Evolutionary conservation across 257 asterid genomes (phyloP).

Genomic region (Jaltomata sinuosa): DNA sequence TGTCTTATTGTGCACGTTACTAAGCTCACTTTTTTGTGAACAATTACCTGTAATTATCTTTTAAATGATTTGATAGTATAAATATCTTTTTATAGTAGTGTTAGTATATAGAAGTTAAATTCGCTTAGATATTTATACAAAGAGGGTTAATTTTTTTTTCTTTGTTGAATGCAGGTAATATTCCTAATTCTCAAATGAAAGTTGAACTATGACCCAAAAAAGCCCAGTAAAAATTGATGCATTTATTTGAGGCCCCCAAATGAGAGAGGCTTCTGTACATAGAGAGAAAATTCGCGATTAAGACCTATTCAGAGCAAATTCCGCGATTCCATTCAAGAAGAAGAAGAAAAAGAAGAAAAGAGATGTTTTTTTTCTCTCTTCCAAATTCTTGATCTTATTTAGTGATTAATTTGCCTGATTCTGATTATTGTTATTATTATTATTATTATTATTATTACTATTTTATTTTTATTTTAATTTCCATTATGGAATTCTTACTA

Average conservation of each 20-base stretch:
- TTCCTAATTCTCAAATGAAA: constrained; percentile 47
- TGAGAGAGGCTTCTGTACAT: constrained; percentile 88
- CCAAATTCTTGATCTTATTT: constrained; percentile 3
- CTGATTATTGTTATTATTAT: background rate
- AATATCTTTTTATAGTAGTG: background rate
- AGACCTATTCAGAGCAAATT: constrained; percentile 1
- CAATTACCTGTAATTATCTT: too few species aligned
- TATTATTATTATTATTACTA: background rate
- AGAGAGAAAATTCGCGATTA: constrained; percentile 14
- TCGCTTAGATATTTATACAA: background rate
- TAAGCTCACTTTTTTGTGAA: background rate
- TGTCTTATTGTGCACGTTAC: background rate
- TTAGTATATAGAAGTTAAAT: background rate
- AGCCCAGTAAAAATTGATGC: constrained; percentile 17
- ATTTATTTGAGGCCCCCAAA: constrained; percentile 62
- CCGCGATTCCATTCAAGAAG: background rate
- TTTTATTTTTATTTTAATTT: background rate
- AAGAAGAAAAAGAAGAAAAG: background rate
- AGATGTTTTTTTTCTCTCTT: background rate
- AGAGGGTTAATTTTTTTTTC: background rate
- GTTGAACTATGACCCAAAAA: constrained; percentile 42
- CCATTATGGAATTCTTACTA: background rate
- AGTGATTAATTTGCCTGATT: constrained; percentile 1
- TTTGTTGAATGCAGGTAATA: constrained; percentile 32
- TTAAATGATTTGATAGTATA: background rate